Evolutionary conservation across 2,329 filamentous ascomycete genomes (phyloP).

Genomic region (Calonectria pseudoturangicola): DNA sequence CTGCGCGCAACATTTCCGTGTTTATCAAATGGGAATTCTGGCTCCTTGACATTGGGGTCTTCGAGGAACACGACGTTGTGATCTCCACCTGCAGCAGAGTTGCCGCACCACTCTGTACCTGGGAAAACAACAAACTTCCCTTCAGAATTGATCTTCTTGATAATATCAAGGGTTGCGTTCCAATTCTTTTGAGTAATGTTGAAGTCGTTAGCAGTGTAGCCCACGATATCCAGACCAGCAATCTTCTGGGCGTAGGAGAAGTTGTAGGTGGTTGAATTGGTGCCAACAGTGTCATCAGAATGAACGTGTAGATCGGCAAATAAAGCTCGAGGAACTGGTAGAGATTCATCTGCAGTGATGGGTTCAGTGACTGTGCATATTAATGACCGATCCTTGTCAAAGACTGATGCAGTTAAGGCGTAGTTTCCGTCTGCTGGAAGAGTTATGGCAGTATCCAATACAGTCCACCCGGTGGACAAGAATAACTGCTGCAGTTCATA

Average conservation of each 20-base stretch:
- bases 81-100: slow-evolving; percentile 58
- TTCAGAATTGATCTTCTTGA: slow-evolving; percentile 49
- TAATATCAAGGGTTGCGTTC: slow-evolving; percentile 54
- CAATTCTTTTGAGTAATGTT: slow-evolving; percentile 59
- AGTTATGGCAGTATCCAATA: background rate
- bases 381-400: background rate
- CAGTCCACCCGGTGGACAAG: background rate
- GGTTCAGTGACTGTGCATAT: slow-evolving; percentile 25
- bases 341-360: slow-evolving; percentile 43
- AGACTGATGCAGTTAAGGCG: background rate
- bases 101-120: slow-evolving; percentile 61
- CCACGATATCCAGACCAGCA: slow-evolving; percentile 60
- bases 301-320: slow-evolving; percentile 62
- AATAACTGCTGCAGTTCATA: background rate
- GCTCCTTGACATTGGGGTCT: slow-evolving; percentile 47
- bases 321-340: slow-evolving; percentile 51
- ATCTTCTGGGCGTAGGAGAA: slow-evolving; percentile 60
- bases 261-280: slow-evolving; percentile 59
- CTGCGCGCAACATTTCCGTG: slow-evolving; percentile 59
- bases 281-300: slow-evolving; percentile 62
- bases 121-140: slow-evolving; percentile 57
- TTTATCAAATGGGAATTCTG: slow-evolving; percentile 57
- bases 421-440: slow-evolving; percentile 8
- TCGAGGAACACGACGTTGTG: slow-evolving; percentile 58
- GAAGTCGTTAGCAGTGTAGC: slow-evolving; percentile 63